Evolutionary conservation across 805 yeast species (phyloP), one percentile per base, ranked within the genome.

Genomic region (Kodamaea jinghongensis): DNA sequence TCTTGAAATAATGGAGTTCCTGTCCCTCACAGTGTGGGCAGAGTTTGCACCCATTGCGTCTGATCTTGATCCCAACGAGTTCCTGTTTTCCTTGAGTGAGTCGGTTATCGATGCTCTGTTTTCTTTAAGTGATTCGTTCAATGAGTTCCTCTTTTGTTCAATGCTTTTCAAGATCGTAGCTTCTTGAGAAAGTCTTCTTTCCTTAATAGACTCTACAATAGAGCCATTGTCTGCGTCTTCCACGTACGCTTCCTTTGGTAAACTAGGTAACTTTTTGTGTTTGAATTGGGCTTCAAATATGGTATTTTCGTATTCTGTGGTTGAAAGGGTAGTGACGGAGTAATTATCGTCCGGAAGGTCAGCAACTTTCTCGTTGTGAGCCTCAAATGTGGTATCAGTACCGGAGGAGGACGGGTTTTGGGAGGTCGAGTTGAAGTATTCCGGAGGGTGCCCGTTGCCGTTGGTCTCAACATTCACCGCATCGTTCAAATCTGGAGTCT

Each of bases 261-360:
- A 33, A 17, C 35, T 38, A 6, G 66, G 64, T 25, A 62, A 49
- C 41, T 59, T 60, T 2, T 39, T 25, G 25, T 41, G 43, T 16
- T 56, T 48, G 47, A 67, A 68, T 48, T 68, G 73, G 1, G 67
- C 54, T 36, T 62, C 47, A 50, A 68, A 67, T 13, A 68, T 50
- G 14, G 52, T 54, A 39, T 64, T 62, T 30, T 67, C 71, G 33
- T 64, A 68, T 36, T 66, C 71, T 5, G 61, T 41, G 1, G 73
- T 67, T 6, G 71, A 55, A 6, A 68, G 46, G 0, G 74, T 68
- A 3, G 52, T 38, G 2, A 68, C 35, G 41, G 69, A 61, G 4
- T 51, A 34, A 13, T 39, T 48, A 42, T 65, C 70, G 16, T 40
- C 43, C 16, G 28, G 22, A 6, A 16, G 6, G 13, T 28, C 38